Evolutionary conservation across 257 asterid species (phyloP), one percentile per base, ranked within the genome.

Genomic region (Echites panduratus): DNA sequence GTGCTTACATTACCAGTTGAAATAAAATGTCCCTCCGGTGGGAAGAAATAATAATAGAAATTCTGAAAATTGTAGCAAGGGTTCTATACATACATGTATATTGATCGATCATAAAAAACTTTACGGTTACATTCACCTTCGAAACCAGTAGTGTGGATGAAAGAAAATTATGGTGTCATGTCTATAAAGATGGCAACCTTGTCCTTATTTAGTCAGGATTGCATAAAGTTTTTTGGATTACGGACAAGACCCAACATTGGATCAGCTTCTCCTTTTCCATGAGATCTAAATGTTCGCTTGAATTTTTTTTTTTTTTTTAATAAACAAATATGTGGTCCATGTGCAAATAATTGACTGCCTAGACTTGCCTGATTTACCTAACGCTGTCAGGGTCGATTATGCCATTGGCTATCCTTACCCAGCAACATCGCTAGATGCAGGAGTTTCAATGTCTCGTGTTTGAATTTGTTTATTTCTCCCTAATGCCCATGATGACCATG

Each of bases 271-370:
- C 10, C 10, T 17, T 43, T 24, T 29, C 20, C 43, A 13, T 12
- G 13, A 41, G 70, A 54, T 56, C 48, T 40, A 26, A 20, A 4
- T 59, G 5, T 26, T 27, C 65, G 44, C 67, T 43, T 61, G 22
- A 49, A n/a, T 32, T 32, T 32, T 32, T 32, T 32, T 32, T 68
- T 32, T 16, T 5, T 41, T 63, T 35, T 64, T 61, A 61, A 22
- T 68, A 59, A 59, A 61, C 16, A 67, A 59, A 22, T 61, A 57
- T 70, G 53, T 20, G 44, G 65, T 26, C 57, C 84, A 70, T 80
- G 76, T 77, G 81, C 72, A 52, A 48, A 79, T 75, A 71, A 71
- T 75, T 59, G 80, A 75, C 68, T 57, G n/a, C 68, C 48, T 49
- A 57, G 61, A 44, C 67, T 66, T 62, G 49, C 78, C 47, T 68